phyloP scores from a whole-genome alignment of 345 rosid species.

The Cardamine chenopodiifolia region DNA sequence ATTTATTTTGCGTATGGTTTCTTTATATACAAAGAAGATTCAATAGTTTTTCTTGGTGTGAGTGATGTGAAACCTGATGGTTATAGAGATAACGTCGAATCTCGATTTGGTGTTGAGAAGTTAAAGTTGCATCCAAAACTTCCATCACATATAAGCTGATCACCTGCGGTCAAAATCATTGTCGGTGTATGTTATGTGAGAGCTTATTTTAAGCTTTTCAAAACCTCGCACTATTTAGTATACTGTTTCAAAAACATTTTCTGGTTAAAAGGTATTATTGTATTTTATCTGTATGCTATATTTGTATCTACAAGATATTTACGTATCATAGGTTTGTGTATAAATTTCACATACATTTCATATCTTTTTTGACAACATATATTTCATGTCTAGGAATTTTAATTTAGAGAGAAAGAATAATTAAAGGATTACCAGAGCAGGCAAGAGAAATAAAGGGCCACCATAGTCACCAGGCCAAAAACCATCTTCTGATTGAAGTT shows the following conservation, averaged over 20 bases:
- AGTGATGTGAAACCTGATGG: conserved; percentile 71
- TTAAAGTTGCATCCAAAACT: conserved; percentile 42
- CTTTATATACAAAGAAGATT: neutral
- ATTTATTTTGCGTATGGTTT: neutral
- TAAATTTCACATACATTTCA: no score
- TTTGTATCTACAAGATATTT: neutral
- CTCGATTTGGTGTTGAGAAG: conserved; percentile 47
- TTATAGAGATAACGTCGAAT: conserved; percentile 63
- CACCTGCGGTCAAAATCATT: conserved; percentile 45
- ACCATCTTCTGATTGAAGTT: conserved; percentile 63
- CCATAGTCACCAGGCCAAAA: conserved; percentile 86
- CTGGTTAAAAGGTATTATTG: no score
- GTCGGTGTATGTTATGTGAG: neutral
- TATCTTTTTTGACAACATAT: neutral
- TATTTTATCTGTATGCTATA: neutral
- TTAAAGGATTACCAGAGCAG: conserved; percentile 51
- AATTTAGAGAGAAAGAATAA: neutral
- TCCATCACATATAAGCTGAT: conserved; percentile 58
- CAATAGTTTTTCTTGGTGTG: no score
- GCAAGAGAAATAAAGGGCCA: conserved; percentile 79
- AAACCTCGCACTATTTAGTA: neutral
- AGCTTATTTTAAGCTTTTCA: no score
- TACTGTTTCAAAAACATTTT: no score
- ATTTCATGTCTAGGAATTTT: neutral
- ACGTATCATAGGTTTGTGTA: no score